Base-by-base conservation (phyloP, 2,329 filamentous ascomycete genomes). In the Ophiostoma australiae region DNA sequence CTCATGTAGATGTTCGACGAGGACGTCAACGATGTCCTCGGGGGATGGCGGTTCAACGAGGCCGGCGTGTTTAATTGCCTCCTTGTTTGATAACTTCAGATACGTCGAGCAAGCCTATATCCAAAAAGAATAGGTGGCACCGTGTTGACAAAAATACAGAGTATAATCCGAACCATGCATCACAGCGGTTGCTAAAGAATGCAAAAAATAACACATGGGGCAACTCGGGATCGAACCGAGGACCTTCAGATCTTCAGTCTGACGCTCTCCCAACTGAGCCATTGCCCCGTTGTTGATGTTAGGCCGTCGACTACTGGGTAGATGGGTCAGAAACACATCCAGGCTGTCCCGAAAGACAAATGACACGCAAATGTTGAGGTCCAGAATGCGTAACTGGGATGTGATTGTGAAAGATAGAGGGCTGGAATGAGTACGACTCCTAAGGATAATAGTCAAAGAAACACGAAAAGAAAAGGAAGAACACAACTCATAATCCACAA, bases 171-270 rank as follows among this genome's bases (percentile, higher is more conserved):
- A 48, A 48, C 44, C n/a, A n/a, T n/a, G n/a, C 20, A 48, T 48
- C 44, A 48, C 20, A 48, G 20, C 4, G 17, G 7, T 6, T 20
- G 44, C 3, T 15, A 6, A 48, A 20, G 44, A 20, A 20, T 6
- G 52, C 52, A 58, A 58, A 58, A 55, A 69, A 44, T 41, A 44
- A 63, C n/a, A 48, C 44, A 20, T 69, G 68, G 68, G 55, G 68
- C 55, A 69, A 69, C 68, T 63, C 68, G 68, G 68, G 68, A 69
- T 69, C 68, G 68, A 69, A 69, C 68, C 68, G 68, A 63, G 68
- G 68, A 69, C 68, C 68, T 69, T 69, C 68, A 69, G 68, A 69
- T 67, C 63, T 67, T 67, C 63, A 67, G 63, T 67, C 63, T 67
- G 63, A 67, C 63, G 63, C 63, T 67, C 68, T 69, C 68, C 68